These are phyloP conservation scores for Nothophaeocryptopus gaeumannii DNA, from an alignment of 2,329 filamentous ascomycete genomes.

Conservation along the genomic window DNA sequence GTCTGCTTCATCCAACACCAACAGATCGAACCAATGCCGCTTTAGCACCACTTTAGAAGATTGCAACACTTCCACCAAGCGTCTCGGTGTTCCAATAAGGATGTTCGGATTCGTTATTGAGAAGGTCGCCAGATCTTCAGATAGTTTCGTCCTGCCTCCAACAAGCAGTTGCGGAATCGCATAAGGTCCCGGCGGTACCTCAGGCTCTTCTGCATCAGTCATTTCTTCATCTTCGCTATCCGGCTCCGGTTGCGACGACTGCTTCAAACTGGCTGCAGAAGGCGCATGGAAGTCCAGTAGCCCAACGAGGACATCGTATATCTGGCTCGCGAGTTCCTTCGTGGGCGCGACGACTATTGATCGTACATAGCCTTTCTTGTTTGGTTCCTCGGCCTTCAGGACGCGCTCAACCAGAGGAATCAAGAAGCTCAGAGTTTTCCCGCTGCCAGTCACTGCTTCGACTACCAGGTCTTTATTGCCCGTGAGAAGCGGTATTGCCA, in stretches of 20 bases:
- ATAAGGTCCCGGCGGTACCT: slow-evolving; percentile 47
- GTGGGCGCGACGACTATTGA: slow-evolving; percentile 92
- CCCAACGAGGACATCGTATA: slow-evolving; percentile 73
- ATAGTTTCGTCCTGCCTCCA: slow-evolving; percentile 74
- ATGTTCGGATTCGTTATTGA: slow-evolving; percentile 82
- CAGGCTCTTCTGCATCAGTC: slow-evolving; percentile 42
- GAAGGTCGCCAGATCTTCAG: slow-evolving; percentile 83
- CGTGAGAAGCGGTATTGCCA: slow-evolving; percentile 82
- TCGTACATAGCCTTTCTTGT: slow-evolving; percentile 85
- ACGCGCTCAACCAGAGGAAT: slow-evolving; percentile 81
- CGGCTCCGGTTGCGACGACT: slow-evolving; percentile 35
- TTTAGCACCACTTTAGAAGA: slow-evolving; percentile 54
- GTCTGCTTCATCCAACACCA: slow-evolving; percentile 94
- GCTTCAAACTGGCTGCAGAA: slow-evolving; percentile 67
- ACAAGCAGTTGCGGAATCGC: slow-evolving; percentile 84
- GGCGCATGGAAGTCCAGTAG: slow-evolving; percentile 79
- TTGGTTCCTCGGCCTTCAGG: slow-evolving; percentile 72
- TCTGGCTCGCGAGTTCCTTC: slow-evolving; percentile 85
- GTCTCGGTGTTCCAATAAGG: slow-evolving; percentile 84
- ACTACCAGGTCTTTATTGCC: slow-evolving; percentile 90
- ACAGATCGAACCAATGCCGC: slow-evolving; percentile 66
- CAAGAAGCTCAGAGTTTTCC: slow-evolving; percentile 83
- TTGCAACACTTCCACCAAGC: slow-evolving; percentile 82
- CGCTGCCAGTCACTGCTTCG: slow-evolving; percentile 85
- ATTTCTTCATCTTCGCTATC: slow-evolving; percentile 43